A percentile compares a stretch with the other conserved stretches of the same genome.
Conservation (phyloP, 2,329 filamentous ascomycete species). For the Aureobasidium sp. region DNA sequence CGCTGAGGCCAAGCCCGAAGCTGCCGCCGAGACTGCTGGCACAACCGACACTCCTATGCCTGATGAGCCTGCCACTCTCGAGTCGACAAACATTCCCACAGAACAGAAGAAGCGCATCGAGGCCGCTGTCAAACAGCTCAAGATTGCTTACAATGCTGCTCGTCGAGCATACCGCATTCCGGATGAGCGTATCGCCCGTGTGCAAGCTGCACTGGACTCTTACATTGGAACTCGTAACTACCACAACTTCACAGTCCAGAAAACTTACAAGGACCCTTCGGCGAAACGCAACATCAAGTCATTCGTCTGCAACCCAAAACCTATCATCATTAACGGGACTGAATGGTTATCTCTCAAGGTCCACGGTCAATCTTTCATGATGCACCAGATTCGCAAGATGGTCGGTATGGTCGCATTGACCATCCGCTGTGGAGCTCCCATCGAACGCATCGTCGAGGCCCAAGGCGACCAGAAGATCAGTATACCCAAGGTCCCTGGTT, state of each 20-base stretch:
- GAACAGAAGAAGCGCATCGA: slow-evolving; percentile 29
- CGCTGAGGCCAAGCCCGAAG: slow-evolving; percentile 10
- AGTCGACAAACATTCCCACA: slow-evolving; percentile 3
- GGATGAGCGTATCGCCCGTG: slow-evolving; percentile 59
- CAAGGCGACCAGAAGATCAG: slow-evolving; percentile 67
- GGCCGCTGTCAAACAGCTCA: slow-evolving; percentile 51
- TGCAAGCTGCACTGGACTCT: slow-evolving; percentile 66
- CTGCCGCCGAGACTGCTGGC: slow-evolving; percentile 13
- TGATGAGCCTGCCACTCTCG: slow-evolving; percentile 2
- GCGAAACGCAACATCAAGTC: slow-evolving; percentile 88
- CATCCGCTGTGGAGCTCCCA: slow-evolving; percentile 73
- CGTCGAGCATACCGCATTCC: slow-evolving; percentile 82
- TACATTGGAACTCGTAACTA: slow-evolving; percentile 86
- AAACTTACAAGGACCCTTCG: slow-evolving; percentile 71
- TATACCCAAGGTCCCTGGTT: slow-evolving; percentile 87
- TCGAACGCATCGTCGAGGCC: slow-evolving; percentile 63
- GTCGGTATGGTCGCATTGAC: slow-evolving; percentile 83
- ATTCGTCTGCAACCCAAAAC: slow-evolving; percentile 68
- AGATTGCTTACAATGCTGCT: slow-evolving; percentile 71
- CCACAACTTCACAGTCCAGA: slow-evolving; percentile 97
- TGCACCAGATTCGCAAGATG: slow-evolving; percentile 99
- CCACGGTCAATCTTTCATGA: slow-evolving; percentile 98
- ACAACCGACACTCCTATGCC: slow-evolving; percentile 11
- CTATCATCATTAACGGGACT: slow-evolving; percentile 49
- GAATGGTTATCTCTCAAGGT: slow-evolving; percentile 96